Conservation (phyloP, 2,329 filamentous ascomycete species). For the Fusarium sarcochroum region DNA sequence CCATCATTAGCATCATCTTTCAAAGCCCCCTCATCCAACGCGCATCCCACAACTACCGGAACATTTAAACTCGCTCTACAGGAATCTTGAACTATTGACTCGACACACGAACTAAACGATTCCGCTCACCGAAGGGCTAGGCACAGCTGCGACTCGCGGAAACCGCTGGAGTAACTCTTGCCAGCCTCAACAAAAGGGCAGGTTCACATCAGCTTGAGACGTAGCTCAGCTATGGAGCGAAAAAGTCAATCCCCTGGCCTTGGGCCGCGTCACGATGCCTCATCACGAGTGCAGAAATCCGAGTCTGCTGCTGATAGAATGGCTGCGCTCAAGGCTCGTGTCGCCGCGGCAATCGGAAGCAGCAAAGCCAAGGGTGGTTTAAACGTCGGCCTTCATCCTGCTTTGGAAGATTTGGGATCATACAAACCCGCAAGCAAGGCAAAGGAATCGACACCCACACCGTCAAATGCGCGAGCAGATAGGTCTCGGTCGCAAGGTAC, state of each 20-base stretch:
- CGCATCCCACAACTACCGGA: not conserved
- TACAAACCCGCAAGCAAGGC: constrained; percentile 61
- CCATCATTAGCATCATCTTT: constrained; percentile 34
- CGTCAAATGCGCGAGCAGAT: constrained; percentile 32
- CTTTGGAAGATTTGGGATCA: constrained; percentile 71
- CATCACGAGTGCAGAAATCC: constrained; percentile 68
- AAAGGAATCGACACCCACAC: constrained; percentile 44
- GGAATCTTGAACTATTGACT: not conserved
- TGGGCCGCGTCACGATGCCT: constrained; percentile 68
- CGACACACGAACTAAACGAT: not conserved
- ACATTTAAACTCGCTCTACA: not conserved
- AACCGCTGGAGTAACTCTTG: not conserved
- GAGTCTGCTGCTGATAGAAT: constrained; percentile 75
- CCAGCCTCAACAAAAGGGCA: not conserved
- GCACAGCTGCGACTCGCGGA: not conserved
- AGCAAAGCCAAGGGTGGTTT: constrained; percentile 75
- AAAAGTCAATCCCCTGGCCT: constrained; percentile 65
- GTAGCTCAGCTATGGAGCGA: constrained; percentile 62
- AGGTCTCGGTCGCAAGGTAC: constrained; percentile 33
- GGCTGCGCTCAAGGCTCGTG: constrained; percentile 83
- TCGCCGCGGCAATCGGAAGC: constrained; percentile 79
- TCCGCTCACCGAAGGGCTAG: not conserved
- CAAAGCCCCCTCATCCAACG: constrained; percentile 3
- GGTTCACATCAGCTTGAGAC: not conserved
- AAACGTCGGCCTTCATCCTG: constrained; percentile 83